Conservation (phyloP, 1,284 basidiomycete genomes). For the Fistulinella cinereoalba region DNA sequence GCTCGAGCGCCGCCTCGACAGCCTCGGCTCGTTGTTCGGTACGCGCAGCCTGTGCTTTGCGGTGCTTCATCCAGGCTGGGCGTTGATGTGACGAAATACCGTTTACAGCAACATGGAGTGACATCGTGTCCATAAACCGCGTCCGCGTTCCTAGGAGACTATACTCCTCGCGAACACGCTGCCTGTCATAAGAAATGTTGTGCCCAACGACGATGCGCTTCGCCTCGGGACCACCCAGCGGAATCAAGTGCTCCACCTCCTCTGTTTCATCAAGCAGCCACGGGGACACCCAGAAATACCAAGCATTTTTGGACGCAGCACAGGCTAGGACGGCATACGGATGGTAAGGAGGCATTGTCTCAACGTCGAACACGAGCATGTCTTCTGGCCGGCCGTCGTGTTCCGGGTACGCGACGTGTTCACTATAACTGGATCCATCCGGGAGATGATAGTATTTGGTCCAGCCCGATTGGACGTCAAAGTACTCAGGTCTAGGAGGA, state of each 20-base stretch:
- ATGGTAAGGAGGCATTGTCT: constrained; percentile 84
- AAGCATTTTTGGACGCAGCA: constrained; percentile 78
- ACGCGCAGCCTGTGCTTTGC: constrained; percentile 53
- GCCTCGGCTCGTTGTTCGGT: constrained; percentile 57
- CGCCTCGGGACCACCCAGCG: constrained; percentile 54
- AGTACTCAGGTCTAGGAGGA: constrained; percentile 67
- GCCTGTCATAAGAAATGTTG: constrained; percentile 86
- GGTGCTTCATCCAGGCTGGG: constrained; percentile 87
- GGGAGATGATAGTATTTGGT: constrained; percentile 72
- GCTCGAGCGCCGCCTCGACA: constrained; percentile 49
- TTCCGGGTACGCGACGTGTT: constrained; percentile 59
- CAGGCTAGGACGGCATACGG: constrained; percentile 89
- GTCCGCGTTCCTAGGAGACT: constrained; percentile 49
- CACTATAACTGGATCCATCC: constrained; percentile 66
- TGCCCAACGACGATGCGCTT: constrained; percentile 85
- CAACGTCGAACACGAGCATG: constrained; percentile 82
- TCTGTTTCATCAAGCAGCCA: constrained; percentile 77
- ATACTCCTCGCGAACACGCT: constrained; percentile 86
- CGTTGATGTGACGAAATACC: constrained; percentile 96
- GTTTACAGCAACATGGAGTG: constrained; percentile 90
- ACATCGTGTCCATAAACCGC: constrained; percentile 94
- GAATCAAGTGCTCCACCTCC: constrained; percentile 72
- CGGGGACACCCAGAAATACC: constrained; percentile 97
- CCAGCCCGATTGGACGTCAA: constrained; percentile 85
- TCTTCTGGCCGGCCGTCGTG: constrained; percentile 64